Evolutionary conservation across 306 rosid species (phyloP).

Genomic region (Oxytropis ochrocephala): DNA sequence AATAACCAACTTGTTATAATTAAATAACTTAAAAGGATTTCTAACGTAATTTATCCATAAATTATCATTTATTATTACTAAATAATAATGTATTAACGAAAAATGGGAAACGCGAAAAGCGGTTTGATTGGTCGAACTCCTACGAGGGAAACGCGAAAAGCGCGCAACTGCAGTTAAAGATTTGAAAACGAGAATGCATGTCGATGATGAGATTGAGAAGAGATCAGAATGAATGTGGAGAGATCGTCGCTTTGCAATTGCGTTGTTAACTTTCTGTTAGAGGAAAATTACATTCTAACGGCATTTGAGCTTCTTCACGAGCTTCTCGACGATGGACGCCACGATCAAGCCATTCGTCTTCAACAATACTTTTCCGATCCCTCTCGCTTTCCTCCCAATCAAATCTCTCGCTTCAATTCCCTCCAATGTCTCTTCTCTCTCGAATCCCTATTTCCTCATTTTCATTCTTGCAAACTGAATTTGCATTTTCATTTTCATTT

Average conservation of each 20-base stretch:
- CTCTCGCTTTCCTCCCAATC: constrained; percentile 69
- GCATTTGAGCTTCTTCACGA: constrained; percentile 99
- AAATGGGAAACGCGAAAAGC: too few species aligned
- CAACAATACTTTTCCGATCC: constrained; percentile 66
- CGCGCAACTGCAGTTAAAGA: neutral
- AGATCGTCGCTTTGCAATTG: constrained; percentile 81
- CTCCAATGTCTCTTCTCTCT: constrained; percentile 18
- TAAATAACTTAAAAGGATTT: too few species aligned
- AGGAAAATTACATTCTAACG: constrained; percentile 80
- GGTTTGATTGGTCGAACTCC: neutral
- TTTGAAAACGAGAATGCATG: neutral
- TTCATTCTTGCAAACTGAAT: constrained; percentile 3
- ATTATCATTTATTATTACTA: too few species aligned
- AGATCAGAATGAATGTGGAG: constrained; percentile 60
- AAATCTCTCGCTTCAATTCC: constrained; percentile 76
- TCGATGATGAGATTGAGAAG: neutral
- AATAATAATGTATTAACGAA: too few species aligned
- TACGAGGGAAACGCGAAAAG: constrained; percentile 19
- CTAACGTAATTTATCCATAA: too few species aligned
- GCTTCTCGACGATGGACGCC: constrained; percentile 87
- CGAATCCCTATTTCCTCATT: neutral
- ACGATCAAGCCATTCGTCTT: constrained; percentile 88
- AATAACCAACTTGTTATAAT: too few species aligned
- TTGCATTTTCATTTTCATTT: neutral
- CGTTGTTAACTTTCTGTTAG: constrained; percentile 91